These are phyloP conservation scores for Populus simonii DNA, from an alignment of 345 rosid genomes.

Conservation along the genomic window DNA sequence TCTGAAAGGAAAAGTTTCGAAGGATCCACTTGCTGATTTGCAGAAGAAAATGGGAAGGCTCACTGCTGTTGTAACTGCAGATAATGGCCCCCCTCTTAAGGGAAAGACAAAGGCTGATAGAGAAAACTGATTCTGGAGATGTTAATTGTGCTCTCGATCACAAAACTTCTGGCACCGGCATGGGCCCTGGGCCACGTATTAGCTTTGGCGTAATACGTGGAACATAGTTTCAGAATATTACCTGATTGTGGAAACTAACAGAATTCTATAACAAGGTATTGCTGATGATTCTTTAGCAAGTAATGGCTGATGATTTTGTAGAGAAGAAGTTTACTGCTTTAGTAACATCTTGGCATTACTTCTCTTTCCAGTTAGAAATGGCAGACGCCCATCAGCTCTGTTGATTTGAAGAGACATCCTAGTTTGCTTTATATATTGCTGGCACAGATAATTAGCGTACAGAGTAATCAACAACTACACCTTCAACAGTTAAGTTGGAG, in stretches of 20 bases:
- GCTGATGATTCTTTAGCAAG: background rate
- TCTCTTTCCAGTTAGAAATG: background rate
- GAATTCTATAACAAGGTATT: background rate
- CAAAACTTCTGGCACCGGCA: background rate
- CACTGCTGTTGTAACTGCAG: slow-evolving; percentile 56
- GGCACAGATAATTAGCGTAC: background rate
- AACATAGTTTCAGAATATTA: background rate
- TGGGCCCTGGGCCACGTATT: background rate
- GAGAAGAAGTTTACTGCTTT: background rate
- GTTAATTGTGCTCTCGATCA: slow-evolving; percentile 12
- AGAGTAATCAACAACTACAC: too few species aligned
- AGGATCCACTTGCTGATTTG: slow-evolving; percentile 67
- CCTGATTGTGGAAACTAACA: slow-evolving; percentile 6
- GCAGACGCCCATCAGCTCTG: background rate
- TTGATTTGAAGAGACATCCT: background rate
- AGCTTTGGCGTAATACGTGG: background rate
- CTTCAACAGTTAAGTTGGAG: background rate
- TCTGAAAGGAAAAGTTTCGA: slow-evolving; percentile 51
- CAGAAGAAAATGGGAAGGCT: slow-evolving; percentile 83
- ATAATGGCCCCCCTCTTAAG: slow-evolving; percentile 37
- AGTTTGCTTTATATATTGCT: background rate
- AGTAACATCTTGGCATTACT: background rate
- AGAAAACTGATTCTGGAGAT: slow-evolving; percentile 17
- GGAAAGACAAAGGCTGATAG: slow-evolving; percentile 26
- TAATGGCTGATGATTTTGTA: background rate